phyloP scores from a whole-genome alignment of 768 basidiomycete genomes.

The Daedaleopsis nitida region DNA sequence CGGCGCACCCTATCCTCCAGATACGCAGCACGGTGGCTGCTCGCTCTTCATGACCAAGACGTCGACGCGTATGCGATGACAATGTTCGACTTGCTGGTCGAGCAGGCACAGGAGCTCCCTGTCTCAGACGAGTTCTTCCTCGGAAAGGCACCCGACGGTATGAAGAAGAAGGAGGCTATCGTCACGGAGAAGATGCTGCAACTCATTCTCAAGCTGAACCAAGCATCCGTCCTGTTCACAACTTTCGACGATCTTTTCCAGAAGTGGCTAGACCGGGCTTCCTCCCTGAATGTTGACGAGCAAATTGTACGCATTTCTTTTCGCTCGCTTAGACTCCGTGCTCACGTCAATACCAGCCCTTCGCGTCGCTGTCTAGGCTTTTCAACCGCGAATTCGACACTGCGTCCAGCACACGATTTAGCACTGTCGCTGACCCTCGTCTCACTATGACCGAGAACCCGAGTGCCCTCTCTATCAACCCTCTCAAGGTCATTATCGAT shows the following conservation, averaged over 20 bases:
- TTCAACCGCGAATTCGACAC: conserved; percentile 56
- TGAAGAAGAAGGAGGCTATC: conserved; percentile 12
- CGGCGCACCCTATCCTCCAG: conserved; percentile 53
- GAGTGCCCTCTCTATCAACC: conserved; percentile 42
- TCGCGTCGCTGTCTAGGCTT: conserved; percentile 56
- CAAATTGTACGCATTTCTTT: conserved; percentile 38
- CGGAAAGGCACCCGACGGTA: conserved; percentile 12
- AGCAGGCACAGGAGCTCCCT: conserved; percentile 41
- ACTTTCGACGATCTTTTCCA: conserved; percentile 60
- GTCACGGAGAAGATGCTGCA: conserved; percentile 39
- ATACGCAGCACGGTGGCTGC: conserved; percentile 70
- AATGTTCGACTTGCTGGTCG: conserved; percentile 55
- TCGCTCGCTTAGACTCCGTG: conserved; percentile 2
- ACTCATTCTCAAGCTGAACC: conserved; percentile 54
- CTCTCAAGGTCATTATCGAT: conserved; percentile 53
- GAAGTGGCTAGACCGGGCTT: conserved; percentile 56
- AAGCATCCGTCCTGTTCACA: conserved; percentile 55
- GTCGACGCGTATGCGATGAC: conserved; percentile 50
- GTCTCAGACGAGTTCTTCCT: conserved; percentile 19
- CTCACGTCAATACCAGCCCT: conserved; percentile 38
- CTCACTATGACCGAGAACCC: conserved; percentile 32
- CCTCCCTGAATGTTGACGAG: conserved; percentile 33
- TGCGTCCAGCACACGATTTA: conserved; percentile 37
- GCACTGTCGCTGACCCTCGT: conserved; percentile 36
- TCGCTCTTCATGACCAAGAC: conserved; percentile 67